These are phyloP conservation scores for Uncinocarpus reesii DNA, from an alignment of 2,329 filamentous ascomycete genomes.

Conservation along the genomic window DNA sequence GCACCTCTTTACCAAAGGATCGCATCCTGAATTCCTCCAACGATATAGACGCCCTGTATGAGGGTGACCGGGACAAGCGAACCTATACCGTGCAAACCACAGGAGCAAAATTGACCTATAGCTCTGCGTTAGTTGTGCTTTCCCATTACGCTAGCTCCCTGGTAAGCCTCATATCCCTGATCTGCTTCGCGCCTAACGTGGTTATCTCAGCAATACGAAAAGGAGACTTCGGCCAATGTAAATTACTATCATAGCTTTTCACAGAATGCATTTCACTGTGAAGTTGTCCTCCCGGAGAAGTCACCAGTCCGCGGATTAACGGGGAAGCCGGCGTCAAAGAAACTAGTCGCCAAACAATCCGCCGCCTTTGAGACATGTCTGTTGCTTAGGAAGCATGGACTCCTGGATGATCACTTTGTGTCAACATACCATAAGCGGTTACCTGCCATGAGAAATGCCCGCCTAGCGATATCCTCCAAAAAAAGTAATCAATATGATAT, in stretches of 20 bases:
- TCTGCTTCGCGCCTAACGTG: constrained; percentile 10
- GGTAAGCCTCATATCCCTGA: constrained; percentile 23
- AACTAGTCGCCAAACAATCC: constrained; percentile 72
- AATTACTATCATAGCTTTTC: constrained; percentile 52
- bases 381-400: constrained; percentile 52
- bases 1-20: constrained; percentile 61
- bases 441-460: constrained; percentile 77
- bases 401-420: constrained; percentile 63
- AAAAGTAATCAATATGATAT: constrained; percentile 65
- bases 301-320: constrained; percentile 59
- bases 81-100: constrained; percentile 54
- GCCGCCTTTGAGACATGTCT: constrained; percentile 79
- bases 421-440: constrained; percentile 62
- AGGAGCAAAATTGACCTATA: constrained; percentile 69
- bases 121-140: constrained; percentile 60
- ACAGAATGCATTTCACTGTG: constrained; percentile 57
- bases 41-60: constrained; percentile 47
- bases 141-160: constrained; percentile 64
- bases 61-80: constrained; percentile 43
- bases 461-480: constrained; percentile 68
- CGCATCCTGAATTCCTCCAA: constrained; percentile 55
- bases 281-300: constrained; percentile 65
- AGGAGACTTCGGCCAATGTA: constrained; percentile 40
- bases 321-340: constrained; percentile 56
- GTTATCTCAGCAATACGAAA: constrained; percentile 36